Evolutionary conservation across 495 filamentous ascomycete genomes (phyloP).

Genomic region (Parathielavia hyrcaniae): DNA sequence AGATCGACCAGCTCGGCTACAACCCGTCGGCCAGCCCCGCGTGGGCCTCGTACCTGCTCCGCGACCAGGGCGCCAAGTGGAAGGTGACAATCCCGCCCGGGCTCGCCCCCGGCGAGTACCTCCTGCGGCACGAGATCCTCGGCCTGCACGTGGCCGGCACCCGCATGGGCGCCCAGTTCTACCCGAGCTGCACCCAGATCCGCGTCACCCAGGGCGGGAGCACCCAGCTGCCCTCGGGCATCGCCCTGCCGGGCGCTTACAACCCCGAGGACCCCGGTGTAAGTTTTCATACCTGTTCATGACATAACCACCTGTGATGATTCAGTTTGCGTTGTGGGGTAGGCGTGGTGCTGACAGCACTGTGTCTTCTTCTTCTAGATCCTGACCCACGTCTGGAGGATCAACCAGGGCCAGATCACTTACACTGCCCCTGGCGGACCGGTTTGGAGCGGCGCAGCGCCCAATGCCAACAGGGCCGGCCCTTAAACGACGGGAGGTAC

Average conservation of each 20-base stretch:
- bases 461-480: constrained; percentile 19
- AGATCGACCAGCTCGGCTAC: constrained; percentile 36
- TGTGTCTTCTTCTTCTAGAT: constrained; percentile 7
- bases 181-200: constrained; percentile 58
- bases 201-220: constrained; percentile 45
- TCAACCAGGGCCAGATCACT: constrained; percentile 16
- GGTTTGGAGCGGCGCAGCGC: constrained; percentile 22
- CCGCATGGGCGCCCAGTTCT: constrained; percentile 50
- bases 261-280: constrained; percentile 34
- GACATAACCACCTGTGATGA: too few relatives aligned
- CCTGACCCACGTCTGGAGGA: constrained; percentile 18
- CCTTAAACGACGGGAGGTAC: too few relatives aligned
- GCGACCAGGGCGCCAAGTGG: constrained; percentile 54
- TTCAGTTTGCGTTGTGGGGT: not conserved
- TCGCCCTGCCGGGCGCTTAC: constrained; percentile 43
- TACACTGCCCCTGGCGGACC: constrained; percentile 20
- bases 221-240: constrained; percentile 23
- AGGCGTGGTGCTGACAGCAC: not conserved
- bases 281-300: not conserved
- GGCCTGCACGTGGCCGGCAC: constrained; percentile 54
- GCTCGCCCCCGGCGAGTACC: constrained; percentile 55
- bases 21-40: constrained; percentile 24
- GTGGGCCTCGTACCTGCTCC: constrained; percentile 33
- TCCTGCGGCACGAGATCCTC: constrained; percentile 56
- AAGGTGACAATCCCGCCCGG: constrained; percentile 54